phyloP scores from a whole-genome alignment of 345 rosid species.

The Nasturtium officinale region DNA sequence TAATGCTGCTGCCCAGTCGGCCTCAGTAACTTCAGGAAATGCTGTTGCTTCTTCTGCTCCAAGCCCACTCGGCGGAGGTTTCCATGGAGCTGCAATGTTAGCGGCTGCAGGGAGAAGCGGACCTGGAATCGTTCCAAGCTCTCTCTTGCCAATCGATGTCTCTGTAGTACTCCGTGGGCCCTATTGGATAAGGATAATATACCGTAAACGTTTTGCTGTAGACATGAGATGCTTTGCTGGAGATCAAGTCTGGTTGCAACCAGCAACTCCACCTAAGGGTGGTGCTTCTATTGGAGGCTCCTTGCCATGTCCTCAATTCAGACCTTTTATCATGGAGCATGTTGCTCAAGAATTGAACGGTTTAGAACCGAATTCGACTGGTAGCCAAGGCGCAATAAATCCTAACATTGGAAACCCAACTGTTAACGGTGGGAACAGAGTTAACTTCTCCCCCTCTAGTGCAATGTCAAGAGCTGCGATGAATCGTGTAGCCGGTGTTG shows the following conservation, averaged over 20 bases:
- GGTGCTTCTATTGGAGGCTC: conserved; percentile 95
- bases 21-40: conserved; percentile 52
- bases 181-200: conserved; percentile 93
- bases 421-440: conserved; percentile 68
- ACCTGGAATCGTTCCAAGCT: conserved; percentile 98
- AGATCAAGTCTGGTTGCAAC: conserved; percentile 99
- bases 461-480: conserved; percentile 65
- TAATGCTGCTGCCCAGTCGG: conserved; percentile 55
- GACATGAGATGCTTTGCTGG: conserved; percentile 99
- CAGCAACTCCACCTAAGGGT: conserved; percentile 97
- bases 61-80: conserved; percentile 63
- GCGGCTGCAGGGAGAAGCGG: conserved; percentile 86
- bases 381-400: conserved; percentile 65
- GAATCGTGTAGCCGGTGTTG: conserved; percentile 72
- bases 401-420: conserved; percentile 51
- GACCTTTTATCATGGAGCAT: conserved; percentile 99
- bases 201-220: conserved; percentile 93
- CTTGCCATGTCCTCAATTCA: conserved; percentile 97
- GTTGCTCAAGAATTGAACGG: conserved; percentile 97
- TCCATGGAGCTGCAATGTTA: conserved; percentile 77
- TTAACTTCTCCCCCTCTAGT: conserved; percentile 60
- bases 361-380: conserved; percentile 71
- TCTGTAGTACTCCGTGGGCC: conserved; percentile 99
- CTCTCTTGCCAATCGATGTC: conserved; percentile 95
- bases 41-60: conserved; percentile 51